These are phyloP conservation scores for Gamarada debralockiae DNA, from an alignment of 495 filamentous ascomycete species.

Conservation along the genomic window DNA sequence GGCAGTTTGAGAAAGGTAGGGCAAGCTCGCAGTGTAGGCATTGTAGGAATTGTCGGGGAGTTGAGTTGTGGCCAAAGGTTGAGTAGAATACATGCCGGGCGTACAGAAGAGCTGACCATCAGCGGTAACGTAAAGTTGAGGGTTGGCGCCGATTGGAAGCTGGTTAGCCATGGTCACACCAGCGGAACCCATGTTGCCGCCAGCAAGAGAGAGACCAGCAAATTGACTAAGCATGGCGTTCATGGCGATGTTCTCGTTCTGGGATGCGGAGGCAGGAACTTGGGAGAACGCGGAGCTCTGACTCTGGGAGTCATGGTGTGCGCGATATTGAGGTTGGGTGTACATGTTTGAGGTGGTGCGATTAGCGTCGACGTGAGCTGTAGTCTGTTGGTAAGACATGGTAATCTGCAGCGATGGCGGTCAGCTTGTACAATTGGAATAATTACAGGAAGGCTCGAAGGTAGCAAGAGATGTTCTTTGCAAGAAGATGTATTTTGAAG, in stretches of 20 bases:
- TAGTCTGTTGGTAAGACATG: slow-evolving; percentile 29
- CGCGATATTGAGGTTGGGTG: slow-evolving; percentile 19
- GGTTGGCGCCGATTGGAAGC: slow-evolving; percentile 18
- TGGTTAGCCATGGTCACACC: slow-evolving; percentile 22
- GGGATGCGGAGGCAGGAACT: not conserved
- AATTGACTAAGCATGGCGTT: slow-evolving; percentile 35
- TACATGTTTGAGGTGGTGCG: slow-evolving; percentile 23
- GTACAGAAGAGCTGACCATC: slow-evolving; percentile 36
- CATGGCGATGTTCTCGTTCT: slow-evolving; percentile 15
- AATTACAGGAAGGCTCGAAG: slow-evolving; percentile 12
- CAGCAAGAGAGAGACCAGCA: slow-evolving; percentile 33
- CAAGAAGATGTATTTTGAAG: not conserved
- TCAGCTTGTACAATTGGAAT: slow-evolving; percentile 31
- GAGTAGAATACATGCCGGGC: slow-evolving; percentile 24
- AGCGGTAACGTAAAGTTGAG: slow-evolving; percentile 30
- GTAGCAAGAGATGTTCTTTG: not conserved
- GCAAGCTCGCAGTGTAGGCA: slow-evolving; percentile 14
- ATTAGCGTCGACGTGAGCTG: slow-evolving; percentile 8
- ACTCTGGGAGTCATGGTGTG: slow-evolving; percentile 17
- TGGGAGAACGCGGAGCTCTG: slow-evolving; percentile 15
- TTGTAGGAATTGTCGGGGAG: slow-evolving; percentile 22
- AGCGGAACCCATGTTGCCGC: slow-evolving; percentile 27
- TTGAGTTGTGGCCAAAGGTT: slow-evolving; percentile 15
- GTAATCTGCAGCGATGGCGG: slow-evolving; percentile 36
- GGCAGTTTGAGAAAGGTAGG: slow-evolving; percentile 28